Percentiles rank a stretch among this genome's conserved stretches.
Conservation (phyloP, 805 yeast species). For the Candida krabiensis region DNA sequence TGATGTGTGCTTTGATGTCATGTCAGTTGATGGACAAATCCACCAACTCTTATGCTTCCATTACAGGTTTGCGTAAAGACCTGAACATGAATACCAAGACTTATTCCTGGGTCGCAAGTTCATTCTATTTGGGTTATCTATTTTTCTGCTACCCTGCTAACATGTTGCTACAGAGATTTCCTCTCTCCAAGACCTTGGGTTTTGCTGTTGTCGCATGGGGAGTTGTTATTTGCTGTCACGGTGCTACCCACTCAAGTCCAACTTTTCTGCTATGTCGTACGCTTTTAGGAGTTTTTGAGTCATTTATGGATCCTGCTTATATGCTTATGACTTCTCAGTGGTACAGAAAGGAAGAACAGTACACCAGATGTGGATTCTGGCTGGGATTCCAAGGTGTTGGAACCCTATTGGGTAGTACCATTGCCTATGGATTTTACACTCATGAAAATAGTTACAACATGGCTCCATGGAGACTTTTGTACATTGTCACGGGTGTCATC, state of each 20-base stretch:
- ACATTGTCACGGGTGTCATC: constrained; percentile 56
- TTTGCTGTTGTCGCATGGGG: constrained; percentile 51
- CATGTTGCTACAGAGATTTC: constrained; percentile 46
- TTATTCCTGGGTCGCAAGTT: constrained; percentile 45
- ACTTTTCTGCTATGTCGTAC: constrained; percentile 49
- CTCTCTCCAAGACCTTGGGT: constrained; percentile 52
- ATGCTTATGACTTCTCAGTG: constrained; percentile 52
- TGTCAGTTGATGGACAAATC: constrained; percentile 43
- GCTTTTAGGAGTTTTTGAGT: constrained; percentile 55
- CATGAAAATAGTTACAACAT: constrained; percentile 41
- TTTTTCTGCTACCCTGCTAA: constrained; percentile 47
- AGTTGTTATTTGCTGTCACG: constrained; percentile 43
- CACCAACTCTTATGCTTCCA: constrained; percentile 38
- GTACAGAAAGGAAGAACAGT: constrained; percentile 51
- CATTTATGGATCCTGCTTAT: constrained; percentile 44
- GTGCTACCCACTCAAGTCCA: constrained; percentile 32
- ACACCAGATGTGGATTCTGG: constrained; percentile 35
- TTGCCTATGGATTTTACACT: constrained; percentile 44
- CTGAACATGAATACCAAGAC: constrained; percentile 35
- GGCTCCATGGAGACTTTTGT: constrained; percentile 60
- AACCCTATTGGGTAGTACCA: constrained; percentile 47
- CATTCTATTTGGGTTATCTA: constrained; percentile 48
- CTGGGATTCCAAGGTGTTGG: constrained; percentile 44
- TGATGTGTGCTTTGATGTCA: constrained; percentile 35
- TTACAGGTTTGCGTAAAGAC: constrained; percentile 37